Evolutionary conservation across 1,139 yeast species (phyloP).

Genomic region (Yamadazyma sp.): DNA sequence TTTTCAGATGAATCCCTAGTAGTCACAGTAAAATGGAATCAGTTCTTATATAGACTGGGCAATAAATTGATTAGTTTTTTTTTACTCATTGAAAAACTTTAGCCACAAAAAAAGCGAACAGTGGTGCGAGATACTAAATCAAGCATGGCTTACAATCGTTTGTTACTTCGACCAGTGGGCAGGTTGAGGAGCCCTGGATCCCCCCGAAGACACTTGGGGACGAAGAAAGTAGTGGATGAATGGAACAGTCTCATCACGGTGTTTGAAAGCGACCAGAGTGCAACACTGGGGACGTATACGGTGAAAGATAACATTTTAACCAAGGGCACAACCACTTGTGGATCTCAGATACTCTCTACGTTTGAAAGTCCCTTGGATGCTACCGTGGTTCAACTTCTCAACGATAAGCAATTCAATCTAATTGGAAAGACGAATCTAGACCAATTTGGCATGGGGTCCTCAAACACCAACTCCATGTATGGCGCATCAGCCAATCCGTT

Average conservation of each 20-base stretch:
- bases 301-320: slow-evolving; percentile 81
- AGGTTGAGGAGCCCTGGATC: neutral
- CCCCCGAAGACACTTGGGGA: neutral
- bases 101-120: neutral
- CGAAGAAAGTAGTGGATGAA: neutral
- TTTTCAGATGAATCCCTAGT: no score
- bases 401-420: slow-evolving; percentile 49
- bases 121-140: neutral
- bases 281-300: slow-evolving; percentile 10
- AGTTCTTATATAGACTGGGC: no score
- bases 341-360: slow-evolving; percentile 57
- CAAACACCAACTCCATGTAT: slow-evolving; percentile 54
- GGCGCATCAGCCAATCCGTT: slow-evolving; percentile 75
- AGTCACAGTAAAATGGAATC: no score
- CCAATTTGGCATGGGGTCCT: slow-evolving; percentile 97
- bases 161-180: neutral
- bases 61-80: neutral
- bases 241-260: slow-evolving; percentile 13
- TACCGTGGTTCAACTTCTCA: slow-evolving; percentile 62
- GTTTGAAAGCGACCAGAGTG: neutral
- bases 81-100: neutral
- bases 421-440: slow-evolving; percentile 92
- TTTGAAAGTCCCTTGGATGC: slow-evolving; percentile 82
- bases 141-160: neutral
- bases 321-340: slow-evolving; percentile 67